Evolutionary conservation across 1,139 yeast genomes (phyloP), one percentile per base, ranked within the genome.

Genomic region (Zygosaccharomyces sapae): DNA sequence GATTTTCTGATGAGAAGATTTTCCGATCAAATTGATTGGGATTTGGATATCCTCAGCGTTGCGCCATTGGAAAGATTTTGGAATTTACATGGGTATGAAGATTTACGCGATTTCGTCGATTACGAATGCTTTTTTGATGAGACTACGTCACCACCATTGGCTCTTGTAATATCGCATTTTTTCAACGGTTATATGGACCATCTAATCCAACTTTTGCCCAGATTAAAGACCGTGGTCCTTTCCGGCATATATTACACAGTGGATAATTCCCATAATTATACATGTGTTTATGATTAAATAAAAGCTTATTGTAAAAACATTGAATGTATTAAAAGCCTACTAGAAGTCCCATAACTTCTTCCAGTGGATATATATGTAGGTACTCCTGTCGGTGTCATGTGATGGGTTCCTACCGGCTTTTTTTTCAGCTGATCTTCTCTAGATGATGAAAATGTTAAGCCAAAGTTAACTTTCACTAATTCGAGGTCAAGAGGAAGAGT

Each of bases 61-160:
- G 66, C 75, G 0, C 69, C 71, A 1, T 49, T 60, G 4, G 55
- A 58, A n/a, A 57, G 59, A n/a, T 51, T 45, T 9, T 75, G 79
- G 78, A 60, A 70, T 45, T 67, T 74, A 52, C 79, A 74, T 55
- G 71, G 71, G 1, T 67, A 64, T 50, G 64, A 68, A 43, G 51
- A 58, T 36, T 58, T 73, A 44, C 62, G 65, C 12, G 71, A 73
- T 45, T 63, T 65, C 39, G 61, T 61, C 2, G 67, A 61, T 18
- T 63, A 62, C 44, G 58, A 63, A 1, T 74, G 78, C 47, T 52
- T 62, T 57, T 49, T 62, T 61, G 57, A 66, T 55, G 55, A 66
- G 53, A 43, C 66, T 54, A 52, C 60, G 4, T 68, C 59, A 37
- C 53, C 51, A n/a, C 58, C 61, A 2, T 43, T 67, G 35, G 55